A percentile compares a stretch with the other conserved stretches of the same genome.
phyloP scores from a whole-genome alignment of 192 early-diverging fungal species.

The Phycomyces nitens region DNA sequence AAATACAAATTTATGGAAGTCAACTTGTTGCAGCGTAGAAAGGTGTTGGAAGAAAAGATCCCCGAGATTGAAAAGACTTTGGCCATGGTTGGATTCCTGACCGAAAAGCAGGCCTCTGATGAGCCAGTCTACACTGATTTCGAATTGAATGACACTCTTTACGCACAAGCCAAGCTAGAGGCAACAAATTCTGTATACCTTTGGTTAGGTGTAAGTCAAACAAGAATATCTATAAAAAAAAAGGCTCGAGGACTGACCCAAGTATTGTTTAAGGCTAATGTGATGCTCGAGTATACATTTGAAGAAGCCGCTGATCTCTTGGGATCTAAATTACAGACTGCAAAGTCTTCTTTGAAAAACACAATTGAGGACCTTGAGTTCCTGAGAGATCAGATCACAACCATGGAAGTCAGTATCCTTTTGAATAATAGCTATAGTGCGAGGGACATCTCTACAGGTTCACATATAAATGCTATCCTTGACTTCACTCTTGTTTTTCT shows the following conservation, averaged over 20 bases:
- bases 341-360: conserved; percentile 67
- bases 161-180: conserved; percentile 77
- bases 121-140: conserved; percentile 76
- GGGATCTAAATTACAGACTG: conserved; percentile 67
- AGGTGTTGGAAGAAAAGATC: conserved; percentile 84
- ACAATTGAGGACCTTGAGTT: conserved; percentile 90
- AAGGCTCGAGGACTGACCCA: too few species aligned
- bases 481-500: conserved; percentile 8
- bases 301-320: conserved; percentile 83
- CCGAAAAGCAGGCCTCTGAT: conserved; percentile 43
- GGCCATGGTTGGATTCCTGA: conserved; percentile 78
- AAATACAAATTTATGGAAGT: conserved; percentile 99
- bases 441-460: background rate
- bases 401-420: conserved; percentile 92
- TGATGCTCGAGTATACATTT: conserved; percentile 95
- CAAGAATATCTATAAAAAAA: background rate
- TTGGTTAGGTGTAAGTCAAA: conserved; percentile 83
- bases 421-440: conserved; percentile 7
- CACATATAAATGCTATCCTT: conserved; percentile 14
- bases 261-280: conserved; percentile 82
- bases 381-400: conserved; percentile 94
- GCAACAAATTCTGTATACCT: conserved; percentile 80
- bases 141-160: conserved; percentile 94
- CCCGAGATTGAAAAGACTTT: conserved; percentile 95
- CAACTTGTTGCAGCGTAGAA: conserved; percentile 81